Evolutionary conservation across 192 early-diverging fungal species (phyloP).

Genomic region (Chytriomyces sp.): DNA sequence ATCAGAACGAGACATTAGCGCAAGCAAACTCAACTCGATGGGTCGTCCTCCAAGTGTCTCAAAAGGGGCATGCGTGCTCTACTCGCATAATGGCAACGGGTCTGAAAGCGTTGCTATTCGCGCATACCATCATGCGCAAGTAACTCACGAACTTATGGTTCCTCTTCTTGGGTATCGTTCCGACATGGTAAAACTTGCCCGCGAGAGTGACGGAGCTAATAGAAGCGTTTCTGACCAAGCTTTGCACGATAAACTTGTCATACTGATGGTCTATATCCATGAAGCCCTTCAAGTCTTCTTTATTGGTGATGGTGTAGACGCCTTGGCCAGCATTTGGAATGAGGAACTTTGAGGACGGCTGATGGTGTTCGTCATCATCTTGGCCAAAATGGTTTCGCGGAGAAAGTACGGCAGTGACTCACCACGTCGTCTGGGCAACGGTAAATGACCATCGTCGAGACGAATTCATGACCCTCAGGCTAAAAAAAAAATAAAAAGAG

Average conservation of each 20-base stretch:
- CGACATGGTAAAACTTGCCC: slow-evolving; percentile 89
- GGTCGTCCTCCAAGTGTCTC: slow-evolving; percentile 58
- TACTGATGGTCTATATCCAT: slow-evolving; percentile 79
- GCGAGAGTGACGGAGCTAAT: slow-evolving; percentile 74
- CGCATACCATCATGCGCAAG: slow-evolving; percentile 84
- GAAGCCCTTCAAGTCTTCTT: slow-evolving; percentile 71
- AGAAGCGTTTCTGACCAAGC: slow-evolving; percentile 82
- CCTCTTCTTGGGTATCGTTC: slow-evolving; percentile 88
- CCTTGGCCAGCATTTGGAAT: slow-evolving; percentile 87
- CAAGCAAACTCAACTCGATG: slow-evolving; percentile 44
- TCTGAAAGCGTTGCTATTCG: slow-evolving; percentile 68
- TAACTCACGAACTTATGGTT: slow-evolving; percentile 82
- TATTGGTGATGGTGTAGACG: slow-evolving; percentile 85
- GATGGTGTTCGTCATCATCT: no score
- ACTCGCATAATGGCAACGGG: slow-evolving; percentile 84
- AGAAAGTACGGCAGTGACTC: slow-evolving; percentile 86
- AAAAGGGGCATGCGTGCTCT: slow-evolving; percentile 73
- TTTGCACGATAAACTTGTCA: slow-evolving; percentile 91
- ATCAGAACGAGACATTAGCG: neutral
- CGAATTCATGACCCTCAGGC: no score
- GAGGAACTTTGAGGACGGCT: slow-evolving; percentile 88
- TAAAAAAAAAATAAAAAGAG: no score
- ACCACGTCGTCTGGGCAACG: slow-evolving; percentile 81
- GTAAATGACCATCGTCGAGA: slow-evolving; percentile 91
- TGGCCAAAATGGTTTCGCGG: slow-evolving; percentile 80